A percentile compares a stretch with the other conserved stretches of the same genome.
Evolutionary conservation across 768 basidiomycete species (phyloP).

Genomic region (Termitomyces sp.): DNA sequence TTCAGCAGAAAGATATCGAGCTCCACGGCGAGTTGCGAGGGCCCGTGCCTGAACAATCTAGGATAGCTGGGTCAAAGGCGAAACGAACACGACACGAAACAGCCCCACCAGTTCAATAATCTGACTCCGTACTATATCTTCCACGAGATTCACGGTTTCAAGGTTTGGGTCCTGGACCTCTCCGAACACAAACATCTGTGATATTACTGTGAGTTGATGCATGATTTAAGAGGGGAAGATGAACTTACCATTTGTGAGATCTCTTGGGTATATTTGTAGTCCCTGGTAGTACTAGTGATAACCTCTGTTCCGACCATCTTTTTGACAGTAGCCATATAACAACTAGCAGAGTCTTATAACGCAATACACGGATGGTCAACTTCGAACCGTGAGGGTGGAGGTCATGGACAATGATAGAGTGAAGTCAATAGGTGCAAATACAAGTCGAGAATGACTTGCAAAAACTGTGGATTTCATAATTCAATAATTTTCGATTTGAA

Average conservation of each 20-base stretch:
- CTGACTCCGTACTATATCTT: conserved; percentile 89
- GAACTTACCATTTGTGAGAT: conserved; percentile 86
- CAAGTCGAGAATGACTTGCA: background rate
- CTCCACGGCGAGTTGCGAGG: conserved; percentile 77
- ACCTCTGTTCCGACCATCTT: conserved; percentile 15
- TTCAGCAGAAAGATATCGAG: conserved; percentile 85
- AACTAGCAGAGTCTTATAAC: background rate
- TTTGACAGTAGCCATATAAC: conserved; percentile 15
- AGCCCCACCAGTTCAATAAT: conserved; percentile 79
- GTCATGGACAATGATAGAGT: background rate
- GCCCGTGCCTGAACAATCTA: conserved; percentile 89
- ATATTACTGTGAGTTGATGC: conserved; percentile 1
- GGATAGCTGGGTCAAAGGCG: background rate
- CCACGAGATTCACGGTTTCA: conserved; percentile 91
- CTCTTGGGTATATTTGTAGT: conserved; percentile 89
- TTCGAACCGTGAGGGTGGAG: background rate
- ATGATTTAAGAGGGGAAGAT: background rate
- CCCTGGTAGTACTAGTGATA: conserved; percentile 29
- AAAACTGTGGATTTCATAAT: too few species aligned
- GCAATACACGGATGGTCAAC: background rate
- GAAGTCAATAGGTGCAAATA: background rate
- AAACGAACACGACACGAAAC: conserved; percentile 5
- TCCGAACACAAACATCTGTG: conserved; percentile 94
- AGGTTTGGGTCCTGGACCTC: conserved; percentile 88
- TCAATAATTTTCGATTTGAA: too few species aligned